These are phyloP conservation scores for Hypoxylon cercidicola DNA, from an alignment of 495 filamentous ascomycete species.

Conservation along the genomic window DNA sequence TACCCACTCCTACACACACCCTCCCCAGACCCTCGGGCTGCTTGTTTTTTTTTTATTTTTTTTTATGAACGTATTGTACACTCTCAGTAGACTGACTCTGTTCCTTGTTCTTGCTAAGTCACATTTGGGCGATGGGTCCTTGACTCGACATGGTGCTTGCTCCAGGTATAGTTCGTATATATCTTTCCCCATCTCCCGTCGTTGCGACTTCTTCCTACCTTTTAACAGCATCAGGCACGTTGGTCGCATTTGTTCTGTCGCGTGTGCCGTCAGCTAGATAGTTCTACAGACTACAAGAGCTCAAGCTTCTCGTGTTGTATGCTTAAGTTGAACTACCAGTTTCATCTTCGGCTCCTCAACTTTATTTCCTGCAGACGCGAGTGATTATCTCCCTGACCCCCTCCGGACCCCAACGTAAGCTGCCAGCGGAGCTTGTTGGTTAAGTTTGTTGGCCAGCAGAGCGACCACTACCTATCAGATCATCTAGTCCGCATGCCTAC, in stretches of 20 bases:
- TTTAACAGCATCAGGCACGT: conserved; percentile 17
- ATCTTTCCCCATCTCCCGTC: conserved; percentile 32
- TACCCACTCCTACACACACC: conserved; percentile 40
- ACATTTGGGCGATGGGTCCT: conserved; percentile 22
- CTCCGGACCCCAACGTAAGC: conserved; percentile 43
- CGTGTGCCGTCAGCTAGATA: conserved; percentile 12
- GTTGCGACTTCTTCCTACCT: conserved; percentile 3
- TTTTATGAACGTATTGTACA: conserved; percentile 20
- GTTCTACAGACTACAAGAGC: conserved; percentile 13
- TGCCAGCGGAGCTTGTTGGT: conserved; percentile 32
- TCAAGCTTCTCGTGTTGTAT: conserved; percentile 17
- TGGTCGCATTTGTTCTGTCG: conserved; percentile 5
- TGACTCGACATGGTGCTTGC: conserved; percentile 21
- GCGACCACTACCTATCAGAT: conserved; percentile 30
- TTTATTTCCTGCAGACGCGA: conserved; percentile 30
- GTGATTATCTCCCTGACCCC: conserved; percentile 23
- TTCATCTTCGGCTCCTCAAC: conserved; percentile 6
- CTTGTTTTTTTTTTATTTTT: conserved; percentile 15
- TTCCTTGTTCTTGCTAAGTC: conserved; percentile 27
- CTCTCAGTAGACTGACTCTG: conserved; percentile 24
- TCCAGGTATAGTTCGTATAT: conserved; percentile 29
- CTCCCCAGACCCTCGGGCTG: conserved; percentile 42
- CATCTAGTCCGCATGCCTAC: conserved; percentile 22
- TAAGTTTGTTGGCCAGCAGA: conserved; percentile 29
- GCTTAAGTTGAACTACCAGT: conserved; percentile 27